Conservation (phyloP, 129 eudicot genomes). For the Tanacetum coccineum region DNA sequence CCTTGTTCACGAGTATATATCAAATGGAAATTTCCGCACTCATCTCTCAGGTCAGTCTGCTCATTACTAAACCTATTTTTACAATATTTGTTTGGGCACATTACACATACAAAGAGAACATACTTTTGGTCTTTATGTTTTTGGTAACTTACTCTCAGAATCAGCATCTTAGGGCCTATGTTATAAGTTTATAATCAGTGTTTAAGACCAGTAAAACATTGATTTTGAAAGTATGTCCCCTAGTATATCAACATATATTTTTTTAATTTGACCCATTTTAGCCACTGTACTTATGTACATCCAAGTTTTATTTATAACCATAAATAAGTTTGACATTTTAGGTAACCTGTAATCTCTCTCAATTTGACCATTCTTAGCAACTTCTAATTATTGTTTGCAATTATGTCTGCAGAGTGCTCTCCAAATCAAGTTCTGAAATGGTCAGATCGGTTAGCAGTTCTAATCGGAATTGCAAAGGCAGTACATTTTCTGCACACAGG, state of each 20-base stretch:
- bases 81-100: not conserved
- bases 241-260: not conserved
- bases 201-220: too few relatives aligned
- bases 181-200: not conserved
- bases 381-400: constrained; percentile 20
- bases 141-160: not conserved
- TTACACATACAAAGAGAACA: not conserved
- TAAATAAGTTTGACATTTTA: too few relatives aligned
- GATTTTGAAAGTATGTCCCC: too few relatives aligned
- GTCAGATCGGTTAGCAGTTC: constrained; percentile 73
- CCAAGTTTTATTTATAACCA: not conserved
- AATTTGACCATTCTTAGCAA: constrained; percentile 1
- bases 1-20: constrained; percentile 70
- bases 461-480: constrained; percentile 82
- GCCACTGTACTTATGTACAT: not conserved
- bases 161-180: not conserved
- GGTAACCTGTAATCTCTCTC: not conserved
- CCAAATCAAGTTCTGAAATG: constrained; percentile 61
- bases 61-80: constrained; percentile 4
- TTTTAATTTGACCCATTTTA: not conserved
- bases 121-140: not conserved
- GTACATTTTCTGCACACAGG: constrained; percentile 90
- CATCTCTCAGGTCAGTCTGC: constrained; percentile 68
- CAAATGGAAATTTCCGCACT: constrained; percentile 67
- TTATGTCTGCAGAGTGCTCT: constrained; percentile 41